Conservation (phyloP, 2,329 filamentous ascomycete genomes). For the Cercospora citrullina region DNA sequence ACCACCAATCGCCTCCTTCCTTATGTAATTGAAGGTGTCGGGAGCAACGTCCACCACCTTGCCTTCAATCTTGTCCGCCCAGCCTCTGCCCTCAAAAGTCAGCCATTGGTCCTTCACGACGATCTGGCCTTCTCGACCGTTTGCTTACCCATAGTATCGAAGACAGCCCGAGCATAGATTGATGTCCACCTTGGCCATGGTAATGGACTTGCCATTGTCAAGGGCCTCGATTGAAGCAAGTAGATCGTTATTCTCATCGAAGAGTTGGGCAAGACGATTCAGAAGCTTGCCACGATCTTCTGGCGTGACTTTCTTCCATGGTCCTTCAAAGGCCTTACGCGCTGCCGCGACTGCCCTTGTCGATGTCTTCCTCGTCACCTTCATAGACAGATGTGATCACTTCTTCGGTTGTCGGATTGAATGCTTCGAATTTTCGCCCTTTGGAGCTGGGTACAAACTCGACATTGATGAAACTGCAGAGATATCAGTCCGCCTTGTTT, state of each 20-base stretch:
- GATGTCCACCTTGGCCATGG: slow-evolving; percentile 75
- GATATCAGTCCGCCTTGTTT: neutral
- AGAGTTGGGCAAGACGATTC: slow-evolving; percentile 74
- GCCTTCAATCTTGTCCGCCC: slow-evolving; percentile 88
- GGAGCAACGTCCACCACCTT: slow-evolving; percentile 78
- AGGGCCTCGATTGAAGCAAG: slow-evolving; percentile 82
- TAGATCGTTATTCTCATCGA: slow-evolving; percentile 73
- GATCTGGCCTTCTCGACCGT: neutral
- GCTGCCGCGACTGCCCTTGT: slow-evolving; percentile 81
- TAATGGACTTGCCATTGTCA: slow-evolving; percentile 82
- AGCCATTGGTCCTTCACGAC: neutral
- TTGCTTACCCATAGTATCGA: slow-evolving; percentile 67
- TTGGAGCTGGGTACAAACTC: slow-evolving; percentile 65
- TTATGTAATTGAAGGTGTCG: slow-evolving; percentile 81
- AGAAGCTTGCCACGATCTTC: slow-evolving; percentile 69
- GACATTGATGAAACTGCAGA: slow-evolving; percentile 80
- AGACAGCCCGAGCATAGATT: slow-evolving; percentile 66
- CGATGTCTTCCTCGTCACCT: slow-evolving; percentile 82
- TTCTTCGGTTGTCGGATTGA: slow-evolving; percentile 84
- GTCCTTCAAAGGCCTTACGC: slow-evolving; percentile 77
- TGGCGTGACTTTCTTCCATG: slow-evolving; percentile 69
- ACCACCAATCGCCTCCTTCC: slow-evolving; percentile 65
- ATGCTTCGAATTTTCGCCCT: slow-evolving; percentile 82
- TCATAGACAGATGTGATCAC: slow-evolving; percentile 80
- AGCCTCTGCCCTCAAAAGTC: slow-evolving; percentile 54